phyloP scores from a whole-genome alignment of 1,139 yeast genomes.

The Suhomyces taliae region DNA sequence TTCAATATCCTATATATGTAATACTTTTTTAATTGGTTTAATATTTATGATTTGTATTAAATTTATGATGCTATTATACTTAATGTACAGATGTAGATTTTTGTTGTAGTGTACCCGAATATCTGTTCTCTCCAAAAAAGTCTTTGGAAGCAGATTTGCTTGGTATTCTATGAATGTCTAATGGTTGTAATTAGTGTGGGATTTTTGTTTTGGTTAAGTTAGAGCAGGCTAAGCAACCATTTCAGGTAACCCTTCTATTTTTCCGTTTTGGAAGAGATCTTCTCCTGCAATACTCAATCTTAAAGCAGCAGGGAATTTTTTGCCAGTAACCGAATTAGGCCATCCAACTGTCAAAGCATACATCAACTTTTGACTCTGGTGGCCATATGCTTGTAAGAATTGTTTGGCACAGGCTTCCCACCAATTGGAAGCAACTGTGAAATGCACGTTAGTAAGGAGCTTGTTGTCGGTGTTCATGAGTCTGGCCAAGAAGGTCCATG shows the following conservation, averaged over 20 bases:
- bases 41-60: too few relatives aligned
- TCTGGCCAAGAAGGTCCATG: conserved; percentile 81
- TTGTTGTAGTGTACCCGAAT: too few relatives aligned
- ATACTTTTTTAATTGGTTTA: too few relatives aligned
- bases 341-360: conserved; percentile 44
- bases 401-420: conserved; percentile 81
- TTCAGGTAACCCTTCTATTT: conserved; percentile 47
- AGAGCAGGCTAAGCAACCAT: conserved; percentile 41
- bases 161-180: too few relatives aligned
- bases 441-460: conserved; percentile 66
- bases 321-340: conserved; percentile 49
- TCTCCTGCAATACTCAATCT: conserved; percentile 74
- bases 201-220: too few relatives aligned
- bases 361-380: conserved; percentile 68
- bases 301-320: conserved; percentile 72
- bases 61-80: too few relatives aligned
- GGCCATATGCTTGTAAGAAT: conserved; percentile 58
- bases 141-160: too few relatives aligned
- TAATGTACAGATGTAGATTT: too few relatives aligned
- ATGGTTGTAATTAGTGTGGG: too few relatives aligned
- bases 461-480: conserved; percentile 55
- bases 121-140: too few relatives aligned
- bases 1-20: neutral
- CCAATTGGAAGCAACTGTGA: conserved; percentile 75
- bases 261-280: conserved; percentile 58